These are phyloP conservation scores for Zygotorulaspora sp. DNA, from an alignment of 805 yeast species.

Conservation along the genomic window DNA sequence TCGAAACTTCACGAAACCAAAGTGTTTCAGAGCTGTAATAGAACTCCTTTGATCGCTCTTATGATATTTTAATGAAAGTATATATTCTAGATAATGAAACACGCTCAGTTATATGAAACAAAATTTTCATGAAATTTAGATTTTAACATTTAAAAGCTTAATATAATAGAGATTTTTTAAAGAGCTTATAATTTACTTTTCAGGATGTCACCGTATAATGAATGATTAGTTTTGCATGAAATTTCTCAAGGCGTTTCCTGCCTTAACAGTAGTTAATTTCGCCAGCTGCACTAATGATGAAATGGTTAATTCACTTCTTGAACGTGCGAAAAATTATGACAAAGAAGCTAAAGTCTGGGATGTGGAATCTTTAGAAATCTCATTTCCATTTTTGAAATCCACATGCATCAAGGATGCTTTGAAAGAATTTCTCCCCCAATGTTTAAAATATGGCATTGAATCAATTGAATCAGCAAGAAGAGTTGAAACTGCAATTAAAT, in stretches of 20 bases:
- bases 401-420: slow-evolving; percentile 42
- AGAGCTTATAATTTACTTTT: too few species aligned
- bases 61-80: background rate
- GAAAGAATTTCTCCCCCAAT: slow-evolving; percentile 37
- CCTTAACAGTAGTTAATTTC: background rate
- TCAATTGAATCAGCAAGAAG: slow-evolving; percentile 33
- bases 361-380: slow-evolving; percentile 12
- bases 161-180: too few species aligned
- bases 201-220: too few species aligned
- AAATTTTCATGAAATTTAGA: background rate
- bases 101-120: background rate
- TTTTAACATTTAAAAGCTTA: background rate
- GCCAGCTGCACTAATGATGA: slow-evolving; percentile 5
- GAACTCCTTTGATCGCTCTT: too few species aligned
- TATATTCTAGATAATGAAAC: background rate
- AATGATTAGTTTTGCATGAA: too few species aligned
- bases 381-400: slow-evolving; percentile 24
- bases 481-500: slow-evolving; percentile 42
- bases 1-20: background rate
- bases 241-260: background rate
- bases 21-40: background rate
- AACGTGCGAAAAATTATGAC: slow-evolving; percentile 4
- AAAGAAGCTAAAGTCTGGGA: slow-evolving; percentile 8
- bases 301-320: slow-evolving; percentile 7
- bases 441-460: slow-evolving; percentile 42